Percentiles rank a stretch among this genome's conserved stretches.
phyloP scores from a whole-genome alignment of 192 early-diverging fungal species.

The Entomortierella beljakovae region DNA sequence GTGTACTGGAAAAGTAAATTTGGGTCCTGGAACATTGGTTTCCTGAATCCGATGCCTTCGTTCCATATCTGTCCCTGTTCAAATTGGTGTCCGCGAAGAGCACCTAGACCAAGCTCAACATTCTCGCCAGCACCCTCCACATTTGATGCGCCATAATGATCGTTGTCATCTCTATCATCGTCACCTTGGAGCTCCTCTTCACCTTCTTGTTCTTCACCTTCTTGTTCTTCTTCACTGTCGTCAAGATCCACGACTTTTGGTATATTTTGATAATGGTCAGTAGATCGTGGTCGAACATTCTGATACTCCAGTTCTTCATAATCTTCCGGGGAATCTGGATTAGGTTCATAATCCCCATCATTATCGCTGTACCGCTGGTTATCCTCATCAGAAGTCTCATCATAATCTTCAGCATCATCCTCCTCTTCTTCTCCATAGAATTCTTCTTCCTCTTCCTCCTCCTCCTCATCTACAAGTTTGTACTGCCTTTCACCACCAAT shows the following conservation, averaged over 20 bases:
- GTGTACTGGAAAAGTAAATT: no score
- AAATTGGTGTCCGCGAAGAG: no score
- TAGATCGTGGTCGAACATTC: no score
- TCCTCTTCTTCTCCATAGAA: constrained; percentile 2
- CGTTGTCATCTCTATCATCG: not conserved
- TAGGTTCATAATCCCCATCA: not conserved
- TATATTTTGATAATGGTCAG: not conserved
- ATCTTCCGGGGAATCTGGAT: not conserved
- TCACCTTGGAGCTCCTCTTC: not conserved
- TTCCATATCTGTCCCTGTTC: no score
- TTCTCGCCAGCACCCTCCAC: not conserved
- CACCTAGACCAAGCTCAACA: no score
- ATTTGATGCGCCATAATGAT: no score
- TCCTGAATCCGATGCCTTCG: no score
- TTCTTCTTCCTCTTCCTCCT: constrained; percentile 3
- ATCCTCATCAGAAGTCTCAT: no score
- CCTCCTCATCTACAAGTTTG: constrained; percentile 4
- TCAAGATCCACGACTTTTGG: not conserved
- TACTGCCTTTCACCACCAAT: not conserved
- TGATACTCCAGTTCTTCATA: no score
- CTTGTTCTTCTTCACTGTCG: not conserved
- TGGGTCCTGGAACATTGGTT: no score
- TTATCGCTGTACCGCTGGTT: no score
- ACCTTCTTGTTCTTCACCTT: not conserved
- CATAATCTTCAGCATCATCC: constrained; percentile 5